Evolutionary conservation across 2,329 filamentous ascomycete genomes (phyloP), one percentile per base, ranked within the genome.

Genomic region (Calonectria crousiana): DNA sequence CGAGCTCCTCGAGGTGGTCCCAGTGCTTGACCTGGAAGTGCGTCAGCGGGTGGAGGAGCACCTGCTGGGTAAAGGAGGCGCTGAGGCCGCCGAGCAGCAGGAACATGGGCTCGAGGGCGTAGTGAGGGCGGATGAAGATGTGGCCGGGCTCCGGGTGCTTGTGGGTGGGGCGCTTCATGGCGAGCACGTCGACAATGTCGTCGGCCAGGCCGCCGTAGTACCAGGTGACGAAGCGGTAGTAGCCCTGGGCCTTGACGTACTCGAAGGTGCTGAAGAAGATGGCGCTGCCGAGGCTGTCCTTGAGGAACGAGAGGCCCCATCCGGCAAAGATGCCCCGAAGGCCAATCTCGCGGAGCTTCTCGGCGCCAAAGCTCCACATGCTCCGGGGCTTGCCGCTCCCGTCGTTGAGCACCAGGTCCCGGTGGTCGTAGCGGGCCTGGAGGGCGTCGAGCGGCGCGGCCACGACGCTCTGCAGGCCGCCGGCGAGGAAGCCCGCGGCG

Each of bases 251-350:
- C 82, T 95, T 95, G 80, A 95, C 86, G 62, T 92, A 94, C 84
- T 96, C 94, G 76, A 96, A 95, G 0, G 90, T 91, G 78, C 90
- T 91, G 84, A 96, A 96, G 88, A 95, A 95, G 23, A 94, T 84
- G 44, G 92, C 93, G 68, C 90, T 91, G 16, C 93, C 93, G 8
- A 94, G 83, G 34, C 91, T 91, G 80, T 95, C 93, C 79, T 95
- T 95, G 53, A 92, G 80, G 51, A 95, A 89, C 0, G 91, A 93
- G 2, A 96, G 83, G 0, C 90, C 88, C 90, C 92, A 95, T 51
- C 94, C 94, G 1, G 93, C 93, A 79, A 95, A 95, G 38, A 95
- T 90, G 28, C 94, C 94, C 9, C 93, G 89, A 6, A 91, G 80
- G 0, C 94, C 94, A 73, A 96, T 95, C 71, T 94, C 93, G n/a